Evolutionary conservation across 1,284 basidiomycete species (phyloP).

Genomic region (Cystobasidiaceae sp.): DNA sequence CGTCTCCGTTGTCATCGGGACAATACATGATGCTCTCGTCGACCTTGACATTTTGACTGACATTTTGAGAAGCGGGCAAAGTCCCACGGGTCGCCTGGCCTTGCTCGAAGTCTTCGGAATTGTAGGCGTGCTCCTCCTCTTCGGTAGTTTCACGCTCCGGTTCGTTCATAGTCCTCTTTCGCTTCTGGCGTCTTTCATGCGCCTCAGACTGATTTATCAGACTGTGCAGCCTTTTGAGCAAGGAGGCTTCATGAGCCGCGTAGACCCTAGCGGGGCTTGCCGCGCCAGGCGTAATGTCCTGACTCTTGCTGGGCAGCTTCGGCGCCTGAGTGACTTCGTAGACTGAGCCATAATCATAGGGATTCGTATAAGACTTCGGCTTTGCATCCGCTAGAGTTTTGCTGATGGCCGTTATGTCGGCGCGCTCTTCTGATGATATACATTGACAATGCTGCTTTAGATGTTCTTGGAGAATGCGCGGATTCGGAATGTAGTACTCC

Average conservation of each 20-base stretch:
- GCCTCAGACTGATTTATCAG: not conserved
- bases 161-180: not conserved
- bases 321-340: slow-evolving; percentile 11
- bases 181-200: not conserved
- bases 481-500: slow-evolving; percentile 5
- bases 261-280: not conserved
- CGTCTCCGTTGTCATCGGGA: not conserved
- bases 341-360: slow-evolving; percentile 11
- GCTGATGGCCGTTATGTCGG: not conserved
- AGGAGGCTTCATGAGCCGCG: not conserved
- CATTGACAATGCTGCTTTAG: slow-evolving; percentile 22
- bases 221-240: not conserved
- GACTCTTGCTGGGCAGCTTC: slow-evolving; percentile 9
- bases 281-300: slow-evolving; percentile 12
- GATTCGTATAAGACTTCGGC: not conserved
- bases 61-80: slow-evolving; percentile 32
- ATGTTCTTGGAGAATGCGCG: not conserved
- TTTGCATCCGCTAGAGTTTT: not conserved
- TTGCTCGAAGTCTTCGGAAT: not conserved
- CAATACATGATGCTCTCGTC: slow-evolving; percentile 3
- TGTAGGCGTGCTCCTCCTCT: not conserved
- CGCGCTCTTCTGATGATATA: not conserved
- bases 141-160: not conserved
- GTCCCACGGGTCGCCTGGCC: slow-evolving; percentile 8
- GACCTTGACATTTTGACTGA: not conserved